These are phyloP conservation scores for Murraya koenigii DNA, from an alignment of 345 rosid species.

Conservation along the genomic window DNA sequence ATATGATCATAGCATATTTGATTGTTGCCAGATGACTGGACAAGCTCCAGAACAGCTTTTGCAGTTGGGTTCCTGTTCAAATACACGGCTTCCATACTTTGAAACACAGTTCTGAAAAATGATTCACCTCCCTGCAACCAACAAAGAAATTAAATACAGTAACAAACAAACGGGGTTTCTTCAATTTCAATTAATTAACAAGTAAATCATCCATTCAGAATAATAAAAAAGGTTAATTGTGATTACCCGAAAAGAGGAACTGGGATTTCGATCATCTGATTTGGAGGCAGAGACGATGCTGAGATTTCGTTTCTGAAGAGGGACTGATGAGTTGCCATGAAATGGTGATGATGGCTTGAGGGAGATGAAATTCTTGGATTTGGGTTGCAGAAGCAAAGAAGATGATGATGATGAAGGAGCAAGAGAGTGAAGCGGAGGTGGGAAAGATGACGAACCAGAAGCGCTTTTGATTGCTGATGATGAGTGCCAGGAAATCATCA, in stretches of 20 bases:
- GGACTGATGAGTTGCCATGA: not conserved
- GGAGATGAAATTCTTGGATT: slow-evolving; percentile 20
- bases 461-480: slow-evolving; percentile 16
- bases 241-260: slow-evolving; percentile 31
- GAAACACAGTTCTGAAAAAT: slow-evolving; percentile 69
- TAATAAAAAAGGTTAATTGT: not conserved
- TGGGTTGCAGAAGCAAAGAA: slow-evolving; percentile 5
- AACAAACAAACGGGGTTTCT: not conserved
- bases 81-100: slow-evolving; percentile 67
- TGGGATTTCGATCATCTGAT: slow-evolving; percentile 15
- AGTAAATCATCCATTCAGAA: not conserved
- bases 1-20: slow-evolving; percentile 82
- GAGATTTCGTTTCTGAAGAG: slow-evolving; percentile 12
- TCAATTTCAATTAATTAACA: not conserved
- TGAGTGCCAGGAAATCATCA: slow-evolving; percentile 23
- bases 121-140: slow-evolving; percentile 48
- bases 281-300: slow-evolving; percentile 31
- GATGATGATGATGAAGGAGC: not conserved
- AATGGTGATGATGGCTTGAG: not conserved
- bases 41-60: slow-evolving; percentile 73
- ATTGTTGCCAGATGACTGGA: slow-evolving; percentile 45
- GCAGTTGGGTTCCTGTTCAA: slow-evolving; percentile 79
- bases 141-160: not conserved
- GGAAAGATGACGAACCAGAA: not conserved
- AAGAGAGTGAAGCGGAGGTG: not conserved